Evolutionary conservation across 176 grass and related monocot species (phyloP), one percentile per base, ranked within the genome.

Genomic region (Thalia dealbata): DNA sequence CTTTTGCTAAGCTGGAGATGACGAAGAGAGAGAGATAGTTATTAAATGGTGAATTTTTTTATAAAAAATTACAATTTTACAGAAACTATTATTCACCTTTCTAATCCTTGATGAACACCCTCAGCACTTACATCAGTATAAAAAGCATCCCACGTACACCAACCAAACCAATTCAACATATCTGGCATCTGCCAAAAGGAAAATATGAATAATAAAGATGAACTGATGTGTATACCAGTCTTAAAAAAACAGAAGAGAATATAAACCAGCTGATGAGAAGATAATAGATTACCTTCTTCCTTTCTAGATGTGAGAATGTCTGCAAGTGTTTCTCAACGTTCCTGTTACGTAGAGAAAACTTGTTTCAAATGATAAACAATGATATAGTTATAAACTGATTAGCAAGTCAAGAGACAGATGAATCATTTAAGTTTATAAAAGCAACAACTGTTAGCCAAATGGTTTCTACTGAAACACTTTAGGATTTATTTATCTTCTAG

Each of bases 101-200:
- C 75, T 16, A 96, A 64, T 51, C 91, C 91, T 78, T 88, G 60
- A 60, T 76, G 77, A 46, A 96, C 79, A 45, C 91, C 91, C 72
- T 91, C 73, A 3, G 88, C 73, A 8, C 75, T 96, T 42, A 96
- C 88, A 76, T 84, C 61, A 26, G 85, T 96, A 71, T 96, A 96
- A 46, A 96, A 96, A 1, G 91, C 91, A 80, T 96, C 91, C 91
- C 91, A 96, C 78, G 91, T 96, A 62, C 91, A 96, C 91, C 91
- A 96, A 6, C 91, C 91, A 91, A 96, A 96, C 88, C 88, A 91
- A 76, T 88, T 91, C 29, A 96, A 73, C 76, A 88, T 88, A 55
- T 86, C 85, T 54, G 88, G 91, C 80, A 88, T 86, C 91, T 91
- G 81, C 46, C 50, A 73, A 82, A 64, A 28, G 75, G 71, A 50